Percentiles rank a stretch among this genome's conserved stretches.
phyloP scores from a whole-genome alignment of 306 rosid genomes.

The Parietaria judaica region DNA sequence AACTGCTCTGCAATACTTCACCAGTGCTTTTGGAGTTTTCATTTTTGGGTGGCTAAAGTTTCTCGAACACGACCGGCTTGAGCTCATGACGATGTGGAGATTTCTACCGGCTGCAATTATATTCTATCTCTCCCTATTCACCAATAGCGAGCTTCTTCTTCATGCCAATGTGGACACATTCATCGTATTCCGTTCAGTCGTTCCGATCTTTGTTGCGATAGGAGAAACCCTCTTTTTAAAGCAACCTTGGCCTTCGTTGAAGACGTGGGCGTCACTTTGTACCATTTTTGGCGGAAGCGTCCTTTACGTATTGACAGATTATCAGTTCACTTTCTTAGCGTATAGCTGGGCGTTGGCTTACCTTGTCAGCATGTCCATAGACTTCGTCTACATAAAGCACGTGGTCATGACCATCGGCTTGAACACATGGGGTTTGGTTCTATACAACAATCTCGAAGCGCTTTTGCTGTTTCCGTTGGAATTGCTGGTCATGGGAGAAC shows the following conservation, averaged over 20 bases:
- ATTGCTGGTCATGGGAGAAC: conserved; percentile 69
- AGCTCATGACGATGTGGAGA: conserved; percentile 63
- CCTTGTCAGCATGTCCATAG: conserved; percentile 71
- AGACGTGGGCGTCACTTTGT: conserved; percentile 44
- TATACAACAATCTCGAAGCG: conserved; percentile 80
- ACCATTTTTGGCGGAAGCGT: conserved; percentile 66
- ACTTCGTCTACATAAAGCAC: conserved; percentile 81
- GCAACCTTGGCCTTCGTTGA: conserved; percentile 27
- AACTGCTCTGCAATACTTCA: conserved; percentile 78
- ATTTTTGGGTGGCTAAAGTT: conserved; percentile 43
- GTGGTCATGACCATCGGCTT: conserved; percentile 75
- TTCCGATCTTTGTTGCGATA: conserved; percentile 68
- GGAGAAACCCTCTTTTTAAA: conserved; percentile 67
- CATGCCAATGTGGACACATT: conserved; percentile 88
- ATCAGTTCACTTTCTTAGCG: conserved; percentile 71
- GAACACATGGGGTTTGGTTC: conserved; percentile 80
- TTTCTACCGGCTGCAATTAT: conserved; percentile 68
- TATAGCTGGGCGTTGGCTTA: conserved; percentile 74
- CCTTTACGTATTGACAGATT: conserved; percentile 64
- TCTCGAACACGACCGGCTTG: conserved; percentile 46
- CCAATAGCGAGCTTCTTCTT: conserved; percentile 72
- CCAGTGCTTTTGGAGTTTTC: conserved; percentile 68
- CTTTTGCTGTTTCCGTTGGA: conserved; percentile 72
- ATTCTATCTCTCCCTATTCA: conserved; percentile 71
- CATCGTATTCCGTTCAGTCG: conserved; percentile 65